Base-by-base conservation (phyloP, 208 protist species). In the Porcisia hertigi region DNA sequence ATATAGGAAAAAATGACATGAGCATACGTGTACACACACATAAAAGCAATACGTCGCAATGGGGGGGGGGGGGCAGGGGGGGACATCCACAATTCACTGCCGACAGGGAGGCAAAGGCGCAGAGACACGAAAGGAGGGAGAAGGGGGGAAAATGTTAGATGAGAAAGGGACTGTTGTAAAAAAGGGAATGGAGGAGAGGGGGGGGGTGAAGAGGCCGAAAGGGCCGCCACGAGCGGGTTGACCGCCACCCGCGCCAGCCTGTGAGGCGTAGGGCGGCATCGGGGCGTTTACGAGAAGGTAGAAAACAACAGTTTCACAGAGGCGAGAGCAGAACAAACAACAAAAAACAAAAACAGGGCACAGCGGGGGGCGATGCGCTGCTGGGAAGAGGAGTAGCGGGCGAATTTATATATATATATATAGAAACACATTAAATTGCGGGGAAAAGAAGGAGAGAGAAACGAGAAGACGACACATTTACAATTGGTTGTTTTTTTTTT, bases 311-410 rank as follows among this genome's bases (percentile, higher is more conserved):
- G 6, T 20, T 8, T 5, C 5, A n/a, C 55, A 1, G 16, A 7
- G 16, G 43, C 34, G 70, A 75, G 36, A 57, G 18, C 16, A 11
- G n/a, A 39, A 64, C n/a, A 74, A 60, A 60, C 55, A 74, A 43
- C 1, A 23, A 25, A 53, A 67, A 43, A 62, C 20, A 30, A 30
- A 57, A 60, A 18, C 5, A 23, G 20, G 36, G 34, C 1, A 53
- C 34, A 20, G 39, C 58, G 45, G 8, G 16, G 34, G 41, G 23
- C 3, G 9, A 60, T 20, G 55, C 55, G 55, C 12, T 5, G 25
- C 16, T 60, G 25, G 18, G 55, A 34, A 30, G 55, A 60, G 23
- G 55, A 34, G 55, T 73, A n/a, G n/a, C n/a, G n/a, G 18, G n/a
- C 12, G 11, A 36, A 41, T 41, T 14, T 53, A 57, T 63, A 18